Evolutionary conservation across 1,139 yeast genomes (phyloP), one percentile per base, ranked within the genome.

Genomic region (Hemisphaericaspora xylanilytica): DNA sequence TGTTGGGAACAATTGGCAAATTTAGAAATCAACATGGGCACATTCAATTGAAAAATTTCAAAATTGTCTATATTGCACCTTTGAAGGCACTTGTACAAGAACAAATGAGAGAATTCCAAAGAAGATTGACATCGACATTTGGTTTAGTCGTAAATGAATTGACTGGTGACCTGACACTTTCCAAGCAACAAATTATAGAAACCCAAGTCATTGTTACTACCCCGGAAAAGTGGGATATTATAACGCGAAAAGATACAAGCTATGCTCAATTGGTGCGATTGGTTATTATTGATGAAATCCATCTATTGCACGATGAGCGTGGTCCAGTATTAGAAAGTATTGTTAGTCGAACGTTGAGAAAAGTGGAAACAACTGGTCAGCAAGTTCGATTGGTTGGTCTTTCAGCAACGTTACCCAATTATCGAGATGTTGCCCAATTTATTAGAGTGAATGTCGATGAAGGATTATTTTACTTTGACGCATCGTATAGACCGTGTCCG

Each of bases 161-260:
- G 40, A 89, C 97, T 2, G 98, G 98, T 56, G 98, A 92, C 55
- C 76, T 90, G 37, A 80, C 81, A 43, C 63, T 92, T 45, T 83
- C 94, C 2, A 82, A 79, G 48, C 80, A 77, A 40, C 96, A 92
- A 57, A 83, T 92, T 25, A 60, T 75, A 3, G 81, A 80, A 36
- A 85, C 97, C 0, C 96, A 92, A 53, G 66, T 92, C 28, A 69
- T 92, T 40, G 95, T 92, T 3, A 88, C 97, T 0, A 92, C 98
- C 0, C 96, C 96, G 0, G 96, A 88, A 55, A 92, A 92, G 56
- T 92, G 98, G 97, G 98, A 92, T 63, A 89, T 92, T 22, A 82
- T 90, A 16, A 90, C 97, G 1, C 73, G 97, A 62, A 90, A 90
- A 52, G 52, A 57, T 3, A 70, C 80, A 7, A 63, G 74, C 1